Evolutionary conservation across 148 eudicot species (phyloP), one percentile per base, ranked within the genome.

Genomic region (Spergularia bocconei): DNA sequence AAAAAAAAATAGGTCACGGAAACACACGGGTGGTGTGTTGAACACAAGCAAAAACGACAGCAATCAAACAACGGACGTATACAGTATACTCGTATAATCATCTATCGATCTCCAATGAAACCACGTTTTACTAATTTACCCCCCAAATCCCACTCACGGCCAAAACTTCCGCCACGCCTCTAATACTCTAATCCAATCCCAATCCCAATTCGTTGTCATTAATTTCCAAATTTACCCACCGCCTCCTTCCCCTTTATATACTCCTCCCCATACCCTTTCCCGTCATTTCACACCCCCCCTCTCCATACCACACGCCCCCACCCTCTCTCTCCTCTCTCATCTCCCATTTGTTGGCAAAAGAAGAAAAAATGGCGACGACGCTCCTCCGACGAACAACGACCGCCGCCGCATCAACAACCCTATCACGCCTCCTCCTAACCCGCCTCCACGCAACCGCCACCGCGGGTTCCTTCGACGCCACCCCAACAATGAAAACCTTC

Each of bases 401-500:
- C 63, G 15, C 70, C 58, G 13, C 57, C 41, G 15, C 21, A 70
- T 16, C 76, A 15, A 56, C 82, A 8, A 79, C 70, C 65, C 85
- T 58, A 73, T 80, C 75, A n/a, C 85, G 90, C 2, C 81, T 75
- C 33, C 82, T 89, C 77, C 84, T 91, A 1, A 63, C 86, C n/a
- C 58, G 73, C 79, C 61, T 47, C 76, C 19, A 63, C 79, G 48
- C 21, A 48, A 69, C 60, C 56, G 21, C 70, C 76, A 20, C 62
- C 82, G 53, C 71, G 39, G 54, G 69, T 15, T 21, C 63, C 25
- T 67, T 52, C 72, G 19, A 25, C 38, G 23, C 72, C 6, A 17
- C 79, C 66, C n/a, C 77, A 58, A 16, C 68, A 16, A 41, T 84
- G 64, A 91, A 93, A 72, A 88, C 87, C 61, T 93, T 93, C 87